These are phyloP conservation scores for Paecilomyces dactylethromorphus DNA, from an alignment of 2,329 filamentous ascomycete genomes.

Conservation along the genomic window DNA sequence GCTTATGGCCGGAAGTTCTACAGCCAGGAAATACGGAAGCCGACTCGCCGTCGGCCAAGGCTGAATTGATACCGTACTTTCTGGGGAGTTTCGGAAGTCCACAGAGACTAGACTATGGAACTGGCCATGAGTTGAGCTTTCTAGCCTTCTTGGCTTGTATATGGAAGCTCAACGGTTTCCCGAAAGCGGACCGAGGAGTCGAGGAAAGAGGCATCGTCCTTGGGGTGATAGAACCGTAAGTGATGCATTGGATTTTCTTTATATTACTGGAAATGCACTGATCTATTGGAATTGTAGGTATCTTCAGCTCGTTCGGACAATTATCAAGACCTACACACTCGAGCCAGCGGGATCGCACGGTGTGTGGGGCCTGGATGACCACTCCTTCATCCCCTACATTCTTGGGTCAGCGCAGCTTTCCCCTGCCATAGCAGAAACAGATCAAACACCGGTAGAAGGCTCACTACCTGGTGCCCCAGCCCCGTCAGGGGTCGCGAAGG, in stretches of 20 bases:
- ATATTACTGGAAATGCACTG: background rate
- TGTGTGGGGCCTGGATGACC: conserved; percentile 98
- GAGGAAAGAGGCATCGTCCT: conserved; percentile 75
- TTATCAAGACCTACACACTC: conserved; percentile 86
- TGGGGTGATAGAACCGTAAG: conserved; percentile 74
- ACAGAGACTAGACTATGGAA: conserved; percentile 89
- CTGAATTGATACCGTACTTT: conserved; percentile 73
- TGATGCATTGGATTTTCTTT: conserved; percentile 15
- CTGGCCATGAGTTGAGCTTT: conserved; percentile 92
- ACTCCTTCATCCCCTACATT: conserved; percentile 89
- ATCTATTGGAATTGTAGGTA: conserved; percentile 49
- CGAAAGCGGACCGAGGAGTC: conserved; percentile 45
- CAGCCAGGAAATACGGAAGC: conserved; percentile 18
- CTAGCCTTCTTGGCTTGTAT: conserved; percentile 81
- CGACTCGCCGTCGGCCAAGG: conserved; percentile 44
- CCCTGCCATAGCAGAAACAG: conserved; percentile 60
- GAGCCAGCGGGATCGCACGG: conserved; percentile 95
- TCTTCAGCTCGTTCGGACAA: conserved; percentile 67
- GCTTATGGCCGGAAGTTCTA: conserved; percentile 47
- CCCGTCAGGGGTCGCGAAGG: conserved; percentile 62
- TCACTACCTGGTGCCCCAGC: conserved; percentile 66
- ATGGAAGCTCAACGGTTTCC: conserved; percentile 84
- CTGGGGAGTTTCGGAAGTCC: conserved; percentile 81
- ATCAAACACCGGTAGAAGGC: conserved; percentile 68
- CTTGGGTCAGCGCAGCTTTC: conserved; percentile 89